These are phyloP conservation scores for Boletus speciosus DNA, from an alignment of 768 basidiomycete genomes.

Conservation along the genomic window DNA sequence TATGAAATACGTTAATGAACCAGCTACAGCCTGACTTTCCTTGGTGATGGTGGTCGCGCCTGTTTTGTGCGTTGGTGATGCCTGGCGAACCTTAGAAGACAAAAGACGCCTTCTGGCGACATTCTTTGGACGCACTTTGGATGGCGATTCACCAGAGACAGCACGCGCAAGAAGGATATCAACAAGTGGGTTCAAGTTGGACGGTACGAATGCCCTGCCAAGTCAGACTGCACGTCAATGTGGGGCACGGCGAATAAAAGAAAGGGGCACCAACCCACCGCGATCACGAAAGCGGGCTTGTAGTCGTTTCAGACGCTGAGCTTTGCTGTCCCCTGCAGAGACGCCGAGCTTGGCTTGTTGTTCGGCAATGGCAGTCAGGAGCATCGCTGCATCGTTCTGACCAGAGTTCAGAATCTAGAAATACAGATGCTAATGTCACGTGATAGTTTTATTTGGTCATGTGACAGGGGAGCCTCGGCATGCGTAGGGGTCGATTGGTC, in stretches of 20 bases:
- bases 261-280: constrained; percentile 47
- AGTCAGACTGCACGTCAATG: not conserved
- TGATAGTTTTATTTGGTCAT: not conserved
- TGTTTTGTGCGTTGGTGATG: not conserved
- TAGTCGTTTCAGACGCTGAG: constrained; percentile 56
- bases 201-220: constrained; percentile 51
- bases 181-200: constrained; percentile 45
- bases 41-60: not conserved
- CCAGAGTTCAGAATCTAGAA: not conserved
- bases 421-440: not conserved
- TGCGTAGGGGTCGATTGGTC: no score
- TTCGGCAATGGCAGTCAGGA: constrained; percentile 6
- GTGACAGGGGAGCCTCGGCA: not conserved
- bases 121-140: constrained; percentile 22
- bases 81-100: not conserved
- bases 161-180: constrained; percentile 53
- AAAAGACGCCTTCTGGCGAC: not conserved
- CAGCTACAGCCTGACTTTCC: constrained; percentile 1
- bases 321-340: constrained; percentile 57
- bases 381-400: constrained; percentile 4
- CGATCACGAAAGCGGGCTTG: constrained; percentile 67
- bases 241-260: not conserved
- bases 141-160: constrained; percentile 46
- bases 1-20: constrained; percentile 6
- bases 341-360: constrained; percentile 25